Conservation (phyloP, 1,284 basidiomycete genomes). For the Neotropicomus parvogracilis region DNA sequence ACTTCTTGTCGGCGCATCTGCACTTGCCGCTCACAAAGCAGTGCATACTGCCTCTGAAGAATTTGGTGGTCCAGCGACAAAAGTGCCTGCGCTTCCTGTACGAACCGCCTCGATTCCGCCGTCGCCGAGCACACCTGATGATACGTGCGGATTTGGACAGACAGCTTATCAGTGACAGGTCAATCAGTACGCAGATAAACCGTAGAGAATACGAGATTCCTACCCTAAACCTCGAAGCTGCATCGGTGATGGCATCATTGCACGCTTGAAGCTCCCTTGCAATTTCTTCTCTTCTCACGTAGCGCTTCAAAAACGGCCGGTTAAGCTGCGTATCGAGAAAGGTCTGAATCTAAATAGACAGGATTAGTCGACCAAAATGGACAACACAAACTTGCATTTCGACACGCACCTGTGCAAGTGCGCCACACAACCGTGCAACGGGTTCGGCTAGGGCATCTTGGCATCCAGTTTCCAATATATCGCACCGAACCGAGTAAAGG, state of each 20-base stretch:
- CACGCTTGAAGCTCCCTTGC: slow-evolving; percentile 51
- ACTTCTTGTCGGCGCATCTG: slow-evolving; percentile 2
- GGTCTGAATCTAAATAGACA: slow-evolving; percentile 41
- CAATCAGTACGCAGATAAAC: background rate
- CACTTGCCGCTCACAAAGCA: slow-evolving; percentile 5
- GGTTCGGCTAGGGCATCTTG: slow-evolving; percentile 31
- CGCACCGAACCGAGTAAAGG: slow-evolving; percentile 43
- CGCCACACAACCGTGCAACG: slow-evolving; percentile 38
- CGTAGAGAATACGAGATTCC: slow-evolving; percentile 20
- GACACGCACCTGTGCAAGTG: slow-evolving; percentile 46
- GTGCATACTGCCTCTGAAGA: slow-evolving; percentile 17
- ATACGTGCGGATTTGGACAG: slow-evolving; percentile 26
- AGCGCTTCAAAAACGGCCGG: slow-evolving; percentile 74
- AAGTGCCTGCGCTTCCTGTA: slow-evolving; percentile 19
- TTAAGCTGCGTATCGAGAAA: slow-evolving; percentile 59
- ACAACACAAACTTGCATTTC: background rate
- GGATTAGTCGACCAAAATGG: background rate
- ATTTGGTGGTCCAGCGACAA: slow-evolving; percentile 22
- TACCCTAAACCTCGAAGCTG: slow-evolving; percentile 49
- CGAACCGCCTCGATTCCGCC: slow-evolving; percentile 24
- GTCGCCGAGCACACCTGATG: slow-evolving; percentile 15
- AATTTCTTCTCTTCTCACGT: slow-evolving; percentile 73
- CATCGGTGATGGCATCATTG: slow-evolving; percentile 51
- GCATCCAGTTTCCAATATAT: slow-evolving; percentile 40
- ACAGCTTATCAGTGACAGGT: slow-evolving; percentile 13